Percentiles rank a stretch among this genome's conserved stretches.
phyloP scores from a whole-genome alignment of 257 asterid species.

The Scutellaria baicalensis region DNA sequence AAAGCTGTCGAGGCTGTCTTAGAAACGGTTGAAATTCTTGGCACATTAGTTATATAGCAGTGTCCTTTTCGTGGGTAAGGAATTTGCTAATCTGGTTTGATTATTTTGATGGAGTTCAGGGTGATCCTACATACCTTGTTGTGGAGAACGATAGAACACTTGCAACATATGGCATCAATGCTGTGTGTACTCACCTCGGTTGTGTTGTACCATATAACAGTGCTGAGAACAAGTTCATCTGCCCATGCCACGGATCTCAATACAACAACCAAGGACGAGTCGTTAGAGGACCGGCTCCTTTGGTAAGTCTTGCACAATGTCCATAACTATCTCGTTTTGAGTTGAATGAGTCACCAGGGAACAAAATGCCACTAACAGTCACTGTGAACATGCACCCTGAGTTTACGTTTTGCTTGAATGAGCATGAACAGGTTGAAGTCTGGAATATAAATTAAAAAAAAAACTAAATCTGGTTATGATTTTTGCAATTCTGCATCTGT shows the following conservation, averaged over 20 bases:
- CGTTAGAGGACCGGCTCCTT: slow-evolving; percentile 94
- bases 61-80: too few relatives aligned
- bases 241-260: slow-evolving; percentile 98
- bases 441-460: too few relatives aligned
- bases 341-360: background rate
- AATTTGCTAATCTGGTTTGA: background rate
- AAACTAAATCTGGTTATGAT: background rate
- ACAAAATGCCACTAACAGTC: background rate
- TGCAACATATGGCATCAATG: slow-evolving; percentile 87
- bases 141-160: slow-evolving; percentile 86
- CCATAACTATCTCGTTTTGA: background rate
- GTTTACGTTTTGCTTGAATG: too few relatives aligned
- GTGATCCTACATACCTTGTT: slow-evolving; percentile 93
- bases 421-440: too few relatives aligned
- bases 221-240: slow-evolving; percentile 89
- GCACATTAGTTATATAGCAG: background rate
- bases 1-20: background rate
- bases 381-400: background rate
- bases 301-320: slow-evolving; percentile 39
- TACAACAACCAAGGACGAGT: slow-evolving; percentile 91
- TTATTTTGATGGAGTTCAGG: slow-evolving; percentile 33
- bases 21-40: background rate
- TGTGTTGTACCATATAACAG: slow-evolving; percentile 88
- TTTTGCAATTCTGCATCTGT: background rate
- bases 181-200: slow-evolving; percentile 93